Base-by-base conservation (phyloP, 2,329 filamentous ascomycete genomes). In the Alternaria ventricosa region DNA sequence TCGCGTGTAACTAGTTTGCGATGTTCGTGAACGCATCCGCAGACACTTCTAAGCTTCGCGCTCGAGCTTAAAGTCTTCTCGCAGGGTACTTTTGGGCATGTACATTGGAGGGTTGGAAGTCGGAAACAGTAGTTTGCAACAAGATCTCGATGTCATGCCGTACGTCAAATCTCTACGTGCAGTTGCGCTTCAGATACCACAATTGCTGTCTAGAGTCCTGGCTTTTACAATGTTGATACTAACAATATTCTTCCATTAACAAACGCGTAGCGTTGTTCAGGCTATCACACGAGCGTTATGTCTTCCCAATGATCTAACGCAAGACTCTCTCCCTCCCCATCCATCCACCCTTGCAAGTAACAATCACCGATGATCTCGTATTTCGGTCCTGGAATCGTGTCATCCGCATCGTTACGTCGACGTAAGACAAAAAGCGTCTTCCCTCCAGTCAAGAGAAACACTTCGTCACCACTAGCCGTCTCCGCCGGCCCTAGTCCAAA, bases 361-460 rank as follows among this genome's bases (percentile, higher is more conserved):
- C 50, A 49, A 47, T 60, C 57, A 12, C 57, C 57, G 3, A 60
- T 46, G 12, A 60, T 60, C 28, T 60, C 27, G 4, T 49, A 47
- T 22, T 5, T 44, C n/a, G 25, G n/a, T 23, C 25, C 46, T 4
- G 46, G 15, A n/a, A 22, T 10, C 12, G 23, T 1, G 18, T 27
- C 12, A 9, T 54, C 18, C 7, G 25, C 6, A 10, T 28, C n/a
- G 22, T 23, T 12, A 15, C 15, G 44, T n/a, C 28, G 45, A 20
- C 56, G 56, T 3, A 72, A 43, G 1, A 70, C 49, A 11, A 68
- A 68, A 6, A 64, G 70, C 2, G 65, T 65, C 18, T 46, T 57
- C 5, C 60, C 67, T 5, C 70, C 67, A 13, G 22, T 36, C 11
- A 70, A 44, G 3, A 65, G 33, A 18, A 28, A 64, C 4, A 72